Evolutionary conservation across 169 alveolate species (phyloP).

Genomic region (Cryptosporidium viatorum): DNA sequence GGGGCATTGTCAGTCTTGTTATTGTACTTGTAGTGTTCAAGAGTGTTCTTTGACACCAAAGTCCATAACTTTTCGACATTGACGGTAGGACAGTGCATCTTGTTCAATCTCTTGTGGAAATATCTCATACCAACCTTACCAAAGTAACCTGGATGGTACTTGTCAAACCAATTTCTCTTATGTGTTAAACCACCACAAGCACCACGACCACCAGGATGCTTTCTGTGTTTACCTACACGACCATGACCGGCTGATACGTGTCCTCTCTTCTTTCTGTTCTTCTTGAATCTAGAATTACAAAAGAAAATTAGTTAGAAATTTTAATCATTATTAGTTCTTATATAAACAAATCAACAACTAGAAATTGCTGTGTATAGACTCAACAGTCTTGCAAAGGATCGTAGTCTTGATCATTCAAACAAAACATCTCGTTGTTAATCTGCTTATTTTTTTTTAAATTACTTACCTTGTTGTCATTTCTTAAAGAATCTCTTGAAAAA

Average conservation of each 20-base stretch:
- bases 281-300: slow-evolving; percentile 86
- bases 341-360: background rate
- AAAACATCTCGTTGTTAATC: background rate
- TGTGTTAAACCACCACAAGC: slow-evolving; percentile 98
- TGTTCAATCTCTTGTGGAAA: slow-evolving; percentile 93
- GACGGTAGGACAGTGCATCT: slow-evolving; percentile 89
- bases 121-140: slow-evolving; percentile 99
- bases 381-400: background rate
- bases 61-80: slow-evolving; percentile 96
- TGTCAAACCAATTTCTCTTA: slow-evolving; percentile 94
- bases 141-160: slow-evolving; percentile 99
- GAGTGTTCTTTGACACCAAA: slow-evolving; percentile 93
- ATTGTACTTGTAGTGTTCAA: slow-evolving; percentile 86
- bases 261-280: slow-evolving; percentile 97
- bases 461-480: slow-evolving; percentile 73
- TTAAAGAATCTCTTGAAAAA: slow-evolving; percentile 11
- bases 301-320: slow-evolving; percentile 29
- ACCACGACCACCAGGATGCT: slow-evolving; percentile 99
- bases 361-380: background rate
- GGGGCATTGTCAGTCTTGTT: slow-evolving; percentile 91
- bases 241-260: slow-evolving; percentile 99
- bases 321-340: background rate
- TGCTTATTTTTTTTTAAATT: background rate
- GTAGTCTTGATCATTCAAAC: background rate
- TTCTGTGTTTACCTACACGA: slow-evolving; percentile 99